Conservation (phyloP, 2,329 filamentous ascomycete genomes). For the Colletotrichum melonis region DNA sequence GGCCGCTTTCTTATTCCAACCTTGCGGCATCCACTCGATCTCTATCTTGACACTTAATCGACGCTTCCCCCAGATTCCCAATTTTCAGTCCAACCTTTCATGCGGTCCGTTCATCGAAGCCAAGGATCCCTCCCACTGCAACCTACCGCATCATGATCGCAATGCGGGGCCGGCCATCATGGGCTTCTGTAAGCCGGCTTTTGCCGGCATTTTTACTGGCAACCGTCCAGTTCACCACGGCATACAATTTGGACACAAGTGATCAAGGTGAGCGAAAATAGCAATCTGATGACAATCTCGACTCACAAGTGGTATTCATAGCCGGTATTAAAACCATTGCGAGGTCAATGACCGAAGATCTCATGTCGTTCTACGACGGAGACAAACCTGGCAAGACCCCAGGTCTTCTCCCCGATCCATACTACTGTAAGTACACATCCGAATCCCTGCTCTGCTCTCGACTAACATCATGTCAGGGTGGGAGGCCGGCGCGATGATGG, state of each 20-base stretch:
- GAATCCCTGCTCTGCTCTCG: too few species aligned
- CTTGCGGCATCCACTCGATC: conserved; percentile 10
- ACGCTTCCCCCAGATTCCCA: conserved; percentile 10
- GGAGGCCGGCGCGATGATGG: conserved; percentile 80
- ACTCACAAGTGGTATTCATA: conserved; percentile 40
- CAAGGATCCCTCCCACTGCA: conserved; percentile 8
- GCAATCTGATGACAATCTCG: not conserved
- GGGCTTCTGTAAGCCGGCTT: conserved; percentile 31
- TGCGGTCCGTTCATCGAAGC: conserved; percentile 17
- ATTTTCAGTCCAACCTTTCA: conserved; percentile 18
- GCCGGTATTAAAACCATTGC: conserved; percentile 62
- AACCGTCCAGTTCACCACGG: conserved; percentile 38
- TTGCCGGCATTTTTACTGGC: conserved; percentile 25
- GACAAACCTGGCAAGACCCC: conserved; percentile 62
- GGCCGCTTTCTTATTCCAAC: conserved; percentile 15
- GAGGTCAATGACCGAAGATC: conserved; percentile 57
- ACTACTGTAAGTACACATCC: conserved; percentile 59
- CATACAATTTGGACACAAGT: conserved; percentile 51
- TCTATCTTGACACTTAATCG: conserved; percentile 15
- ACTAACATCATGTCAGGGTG: conserved; percentile 60
- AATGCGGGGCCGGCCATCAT: conserved; percentile 28
- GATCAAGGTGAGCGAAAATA: conserved; percentile 44
- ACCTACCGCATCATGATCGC: conserved; percentile 28
- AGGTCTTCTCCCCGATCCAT: conserved; percentile 63
- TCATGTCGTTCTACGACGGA: conserved; percentile 58